Base-by-base conservation (phyloP, 2,329 filamentous ascomycete genomes). In the Paraconiothyrium sp. region DNA sequence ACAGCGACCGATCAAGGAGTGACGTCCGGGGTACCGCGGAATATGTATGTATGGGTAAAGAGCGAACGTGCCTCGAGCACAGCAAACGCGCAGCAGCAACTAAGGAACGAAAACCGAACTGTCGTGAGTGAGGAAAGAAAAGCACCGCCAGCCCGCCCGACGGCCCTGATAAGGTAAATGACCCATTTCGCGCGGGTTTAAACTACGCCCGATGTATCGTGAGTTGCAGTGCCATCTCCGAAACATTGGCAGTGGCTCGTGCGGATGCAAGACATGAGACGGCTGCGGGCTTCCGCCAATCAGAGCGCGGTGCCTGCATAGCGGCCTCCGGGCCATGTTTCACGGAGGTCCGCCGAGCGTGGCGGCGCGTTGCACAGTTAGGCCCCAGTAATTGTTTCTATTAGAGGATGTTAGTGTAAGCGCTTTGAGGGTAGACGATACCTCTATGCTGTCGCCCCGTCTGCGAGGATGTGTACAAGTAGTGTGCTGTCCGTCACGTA, bases 11-110 rank as follows among this genome's bases (percentile, higher is more conserved):
- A 57, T 39, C 14, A 32, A 48, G 22, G 46, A 57, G 34, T 11
- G 22, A 9, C 35, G 51, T 30, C 35, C 30, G 30, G 13, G 30
- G 30, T 37, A 51, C 34, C 44, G 9, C 44, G 48, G 10, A 11
- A 16, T 16, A n/a, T n/a, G 20, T 24, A 13, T 10, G 20, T 24
- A 13, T 30, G 41, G 11, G 47, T 57, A 57, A 57, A 44, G 55
- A 57, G 37, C 55, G 55, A 43, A 50, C 34, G 55, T 50, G 55
- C 55, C 22, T 57, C 46, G 44, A n/a, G 55, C 54, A 55, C 52
- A 49, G 54, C n/a, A 57, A 32, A 32, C 4, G 34, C 49, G 34
- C 49, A 57, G 32, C 34, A 49, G 35, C 44, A 34, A 41, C 16
- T n/a, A n/a, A n/a, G 13, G 16, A 13, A 16, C 43, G 32, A 57